A percentile compares a stretch with the other conserved stretches of the same genome.
Evolutionary conservation across 2,329 filamentous ascomycete species (phyloP).

Genomic region (Cladosporium austrohemisphaericum): DNA sequence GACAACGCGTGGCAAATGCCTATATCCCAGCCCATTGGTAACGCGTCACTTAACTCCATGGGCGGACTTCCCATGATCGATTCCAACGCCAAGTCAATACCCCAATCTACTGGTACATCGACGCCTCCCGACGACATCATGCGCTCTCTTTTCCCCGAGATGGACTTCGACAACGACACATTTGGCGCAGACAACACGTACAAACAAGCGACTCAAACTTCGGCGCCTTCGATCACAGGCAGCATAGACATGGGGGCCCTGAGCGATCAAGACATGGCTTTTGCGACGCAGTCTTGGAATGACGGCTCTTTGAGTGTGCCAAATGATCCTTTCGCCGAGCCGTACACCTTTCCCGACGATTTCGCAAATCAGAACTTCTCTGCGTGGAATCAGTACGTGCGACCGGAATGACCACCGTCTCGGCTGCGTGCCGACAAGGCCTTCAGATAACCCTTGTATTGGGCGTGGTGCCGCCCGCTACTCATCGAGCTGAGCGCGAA

Average conservation of each 20-base stretch:
- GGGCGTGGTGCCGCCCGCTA: conserved; percentile 14
- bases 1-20: conserved; percentile 23
- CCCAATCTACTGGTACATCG: conserved; percentile 20
- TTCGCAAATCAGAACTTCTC: conserved; percentile 27
- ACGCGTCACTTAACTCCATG: conserved; percentile 28
- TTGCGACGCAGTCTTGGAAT: conserved; percentile 31
- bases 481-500: neutral
- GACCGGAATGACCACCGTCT: neutral
- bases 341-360: conserved; percentile 29
- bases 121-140: conserved; percentile 30
- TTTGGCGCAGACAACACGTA: conserved; percentile 18
- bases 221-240: conserved; percentile 11
- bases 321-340: conserved; percentile 27
- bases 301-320: conserved; percentile 32
- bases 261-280: conserved; percentile 21
- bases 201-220: conserved; percentile 2
- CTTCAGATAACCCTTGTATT: conserved; percentile 6
- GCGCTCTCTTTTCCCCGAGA: conserved; percentile 32
- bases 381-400: conserved; percentile 27
- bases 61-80: conserved; percentile 14
- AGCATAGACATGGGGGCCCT: conserved; percentile 19
- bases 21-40: conserved; percentile 17
- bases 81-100: conserved; percentile 11
- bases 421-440: neutral
- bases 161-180: conserved; percentile 25